Base-by-base conservation (phyloP, 108 stramenopile species). In the Nitzschia putrida region DNA sequence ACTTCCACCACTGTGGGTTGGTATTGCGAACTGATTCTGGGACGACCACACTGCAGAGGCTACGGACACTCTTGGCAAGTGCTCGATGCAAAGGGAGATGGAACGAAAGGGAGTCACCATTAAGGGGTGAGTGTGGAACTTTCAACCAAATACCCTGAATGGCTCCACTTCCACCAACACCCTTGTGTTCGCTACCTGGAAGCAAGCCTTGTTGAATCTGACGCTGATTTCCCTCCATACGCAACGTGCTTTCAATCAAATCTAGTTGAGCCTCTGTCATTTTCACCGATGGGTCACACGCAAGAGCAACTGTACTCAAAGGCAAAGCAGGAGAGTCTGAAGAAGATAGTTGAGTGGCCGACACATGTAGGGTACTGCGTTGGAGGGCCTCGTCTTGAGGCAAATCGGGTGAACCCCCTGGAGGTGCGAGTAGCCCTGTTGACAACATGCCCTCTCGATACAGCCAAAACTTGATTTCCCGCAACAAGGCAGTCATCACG, bases 51-150 rank as follows among this genome's bases (percentile, higher is more conserved):
- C 79, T 64, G 57, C 90, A 93, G n/a, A 86, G 66, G 61, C 84
- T 83, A 24, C 77, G 72, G 8, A 95, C 71, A 64, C 83, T 87
- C 54, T 89, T 83, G 2, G 91, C 94, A 45, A 95, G 60, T 10
- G 91, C 84, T 57, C 95, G 73, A 51, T 96, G 92, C 18, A 96
- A 59, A 9, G 95, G 95, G 26, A 96, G 74, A 77, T 96, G 95
- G 57, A 96, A 92, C 7, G 92, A 92, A 34, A 96, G 66, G 22
- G 88, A 74, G 63, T 96, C 92, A 23, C 92, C 92, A 2, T 77
- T 85, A 38, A 93, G 76, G 22, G 94, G 91, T 25, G 94, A 91
- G 76, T 94, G 90, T 6, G 93, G 93, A 43, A 91, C 88, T 51
- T 88, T 86, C 25, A 94, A 74, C 93, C 93, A 94, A 67, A 92